Conservation (phyloP, 1,284 basidiomycete species). For the Ustilago xerochloae region DNA sequence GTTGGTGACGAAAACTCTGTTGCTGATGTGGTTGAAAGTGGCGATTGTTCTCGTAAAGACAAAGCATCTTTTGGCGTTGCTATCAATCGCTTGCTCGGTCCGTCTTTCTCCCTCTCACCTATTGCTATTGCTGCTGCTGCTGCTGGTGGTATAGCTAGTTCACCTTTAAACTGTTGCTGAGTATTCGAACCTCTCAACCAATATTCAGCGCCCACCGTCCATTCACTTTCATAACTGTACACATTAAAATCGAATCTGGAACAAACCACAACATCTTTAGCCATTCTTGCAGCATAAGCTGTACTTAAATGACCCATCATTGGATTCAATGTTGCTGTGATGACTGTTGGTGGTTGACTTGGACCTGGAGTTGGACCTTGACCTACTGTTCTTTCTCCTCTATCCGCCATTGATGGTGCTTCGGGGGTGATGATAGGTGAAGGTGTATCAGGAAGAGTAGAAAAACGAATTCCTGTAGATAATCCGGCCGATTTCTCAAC, state of each 20-base stretch:
- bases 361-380: too few relatives aligned
- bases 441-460: constrained; percentile 80
- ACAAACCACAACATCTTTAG: constrained; percentile 85
- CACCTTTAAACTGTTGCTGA: too few relatives aligned
- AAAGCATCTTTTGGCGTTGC: neutral
- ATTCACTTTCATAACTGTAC: constrained; percentile 95
- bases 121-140: neutral
- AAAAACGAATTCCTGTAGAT: constrained; percentile 91
- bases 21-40: too few relatives aligned
- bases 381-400: too few relatives aligned
- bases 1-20: neutral
- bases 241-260: constrained; percentile 96
- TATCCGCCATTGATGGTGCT: neutral
- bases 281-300: constrained; percentile 89
- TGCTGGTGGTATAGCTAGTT: too few relatives aligned
- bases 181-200: too few relatives aligned
- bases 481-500: constrained; percentile 93
- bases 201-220: constrained; percentile 77
- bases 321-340: constrained; percentile 93
- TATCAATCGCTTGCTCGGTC: too few relatives aligned
- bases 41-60: neutral
- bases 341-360: constrained; percentile 81
- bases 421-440: constrained; percentile 6
- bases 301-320: constrained; percentile 93
- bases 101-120: neutral